These are phyloP conservation scores for Vanilla planifolia DNA, from an alignment of 106 monocot genomes.

Conservation along the genomic window DNA sequence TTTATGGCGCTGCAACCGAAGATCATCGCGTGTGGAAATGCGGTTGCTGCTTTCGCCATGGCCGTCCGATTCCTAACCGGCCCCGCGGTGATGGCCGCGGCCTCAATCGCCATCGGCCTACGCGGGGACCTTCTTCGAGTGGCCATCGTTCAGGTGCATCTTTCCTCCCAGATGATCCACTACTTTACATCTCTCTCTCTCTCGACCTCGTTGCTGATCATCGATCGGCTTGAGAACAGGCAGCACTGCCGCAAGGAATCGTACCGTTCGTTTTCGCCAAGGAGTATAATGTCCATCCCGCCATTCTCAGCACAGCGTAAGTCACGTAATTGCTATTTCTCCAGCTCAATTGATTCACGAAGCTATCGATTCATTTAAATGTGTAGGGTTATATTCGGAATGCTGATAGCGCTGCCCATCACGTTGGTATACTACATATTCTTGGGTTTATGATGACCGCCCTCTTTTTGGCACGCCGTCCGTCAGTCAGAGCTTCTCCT, in stretches of 20 bases:
- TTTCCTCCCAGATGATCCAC: no score
- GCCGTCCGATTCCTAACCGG: conserved; percentile 70
- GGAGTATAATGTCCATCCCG: conserved; percentile 60
- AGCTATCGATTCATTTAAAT: neutral
- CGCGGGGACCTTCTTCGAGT: conserved; percentile 58
- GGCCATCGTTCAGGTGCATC: conserved; percentile 70
- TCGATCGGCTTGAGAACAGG: conserved; percentile 27
- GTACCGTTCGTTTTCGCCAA: conserved; percentile 70
- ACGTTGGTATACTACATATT: conserved; percentile 32
- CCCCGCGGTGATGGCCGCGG: conserved; percentile 70
- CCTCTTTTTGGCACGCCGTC: no score
- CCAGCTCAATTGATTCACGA: neutral
- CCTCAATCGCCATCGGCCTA: conserved; percentile 58
- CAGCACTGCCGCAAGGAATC: conserved; percentile 73
- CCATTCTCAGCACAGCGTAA: conserved; percentile 63
- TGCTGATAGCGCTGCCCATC: conserved; percentile 38
- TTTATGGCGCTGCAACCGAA: conserved; percentile 80
- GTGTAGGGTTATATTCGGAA: conserved; percentile 33
- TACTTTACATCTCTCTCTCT: neutral
- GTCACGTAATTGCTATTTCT: no score
- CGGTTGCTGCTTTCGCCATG: conserved; percentile 48
- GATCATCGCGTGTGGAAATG: conserved; percentile 73
- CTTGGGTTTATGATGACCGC: conserved; percentile 18
- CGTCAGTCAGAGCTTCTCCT: no score
- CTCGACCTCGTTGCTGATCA: conserved; percentile 1